phyloP scores from a whole-genome alignment of 768 basidiomycete species.

The Leccinum olivaceopallidum region DNA sequence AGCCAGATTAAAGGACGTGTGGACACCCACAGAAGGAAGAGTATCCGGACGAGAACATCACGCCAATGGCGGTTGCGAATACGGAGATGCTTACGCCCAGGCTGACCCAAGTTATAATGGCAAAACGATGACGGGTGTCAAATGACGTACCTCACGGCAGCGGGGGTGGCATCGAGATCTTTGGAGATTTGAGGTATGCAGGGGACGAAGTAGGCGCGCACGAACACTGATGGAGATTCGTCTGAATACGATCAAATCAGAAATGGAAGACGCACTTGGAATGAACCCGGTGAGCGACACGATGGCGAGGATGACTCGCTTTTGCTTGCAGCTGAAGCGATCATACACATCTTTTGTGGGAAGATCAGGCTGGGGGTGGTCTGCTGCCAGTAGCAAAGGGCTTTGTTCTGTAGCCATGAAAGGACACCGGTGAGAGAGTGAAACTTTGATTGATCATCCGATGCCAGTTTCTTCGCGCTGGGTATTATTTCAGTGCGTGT shows the following conservation, averaged over 20 bases:
- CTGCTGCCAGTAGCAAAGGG: background rate
- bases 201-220: slow-evolving; percentile 68
- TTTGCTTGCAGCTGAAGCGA: slow-evolving; percentile 54
- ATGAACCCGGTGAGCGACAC: slow-evolving; percentile 64
- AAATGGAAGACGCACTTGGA: slow-evolving; percentile 45
- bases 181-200: slow-evolving; percentile 71
- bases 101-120: slow-evolving; percentile 24
- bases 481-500: background rate
- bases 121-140: background rate
- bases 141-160: slow-evolving; percentile 52
- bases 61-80: slow-evolving; percentile 44
- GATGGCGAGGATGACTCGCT: slow-evolving; percentile 53
- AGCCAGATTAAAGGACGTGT: background rate
- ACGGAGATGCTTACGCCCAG: slow-evolving; percentile 54
- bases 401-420: background rate
- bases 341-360: slow-evolving; percentile 45
- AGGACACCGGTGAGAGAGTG: background rate
- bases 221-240: slow-evolving; percentile 50
- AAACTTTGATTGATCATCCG: background rate
- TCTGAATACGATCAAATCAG: background rate
- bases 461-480: background rate
- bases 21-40: slow-evolving; percentile 47
- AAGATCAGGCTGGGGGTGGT: background rate
- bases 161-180: slow-evolving; percentile 58
- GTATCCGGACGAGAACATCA: slow-evolving; percentile 53